A percentile compares a stretch with the other conserved stretches of the same genome.
Conservation (phyloP, 2,329 filamentous ascomycete species). For the Ceratocystis harringtonii region DNA sequence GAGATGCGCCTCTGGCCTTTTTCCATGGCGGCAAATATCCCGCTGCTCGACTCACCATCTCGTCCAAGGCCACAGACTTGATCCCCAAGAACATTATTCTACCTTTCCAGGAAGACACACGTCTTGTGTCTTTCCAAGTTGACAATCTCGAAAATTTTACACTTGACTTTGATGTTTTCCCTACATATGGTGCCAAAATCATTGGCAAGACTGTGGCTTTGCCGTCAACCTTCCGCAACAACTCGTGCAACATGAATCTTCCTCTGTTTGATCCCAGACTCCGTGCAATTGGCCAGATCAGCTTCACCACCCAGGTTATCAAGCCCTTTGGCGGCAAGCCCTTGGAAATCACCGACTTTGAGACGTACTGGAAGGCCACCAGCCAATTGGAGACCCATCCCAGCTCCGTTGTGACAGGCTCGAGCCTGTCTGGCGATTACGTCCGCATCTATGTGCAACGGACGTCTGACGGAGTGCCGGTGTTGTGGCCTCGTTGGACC, state of each 20-base stretch:
- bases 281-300: constrained; percentile 82
- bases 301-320: constrained; percentile 89
- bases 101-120: constrained; percentile 90
- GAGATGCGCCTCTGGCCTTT: constrained; percentile 69
- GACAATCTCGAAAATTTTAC: constrained; percentile 86
- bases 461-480: constrained; percentile 72
- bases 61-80: constrained; percentile 86
- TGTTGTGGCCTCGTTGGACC: constrained; percentile 77
- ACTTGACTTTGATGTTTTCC: constrained; percentile 94
- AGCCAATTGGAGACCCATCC: constrained; percentile 68
- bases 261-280: constrained; percentile 87
- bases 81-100: constrained; percentile 93
- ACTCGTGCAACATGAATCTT: constrained; percentile 55
- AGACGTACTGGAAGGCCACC: constrained; percentile 98
- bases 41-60: constrained; percentile 85
- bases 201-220: constrained; percentile 92
- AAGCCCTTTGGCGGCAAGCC: constrained; percentile 89
- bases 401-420: constrained; percentile 81
- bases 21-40: constrained; percentile 96
- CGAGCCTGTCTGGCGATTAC: constrained; percentile 91
- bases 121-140: constrained; percentile 86
- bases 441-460: constrained; percentile 82
- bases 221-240: constrained; percentile 65
- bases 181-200: constrained; percentile 91
- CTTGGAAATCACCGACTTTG: constrained; percentile 92